phyloP scores from a whole-genome alignment of 768 basidiomycete genomes.

The Tulasnella sp. region DNA sequence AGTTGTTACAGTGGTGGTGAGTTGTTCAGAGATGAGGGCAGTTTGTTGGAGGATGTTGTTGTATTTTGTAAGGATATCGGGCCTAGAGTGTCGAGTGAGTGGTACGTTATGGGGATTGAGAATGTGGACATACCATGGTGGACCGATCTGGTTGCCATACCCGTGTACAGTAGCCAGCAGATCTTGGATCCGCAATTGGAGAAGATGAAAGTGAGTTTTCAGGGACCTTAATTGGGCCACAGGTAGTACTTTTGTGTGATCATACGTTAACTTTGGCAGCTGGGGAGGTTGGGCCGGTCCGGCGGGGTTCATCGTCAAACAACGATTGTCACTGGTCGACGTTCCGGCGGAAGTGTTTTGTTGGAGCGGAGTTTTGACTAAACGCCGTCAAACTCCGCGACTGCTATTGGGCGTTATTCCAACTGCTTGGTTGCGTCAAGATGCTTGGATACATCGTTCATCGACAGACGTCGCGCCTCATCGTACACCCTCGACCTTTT shows the following conservation, averaged over 20 bases:
- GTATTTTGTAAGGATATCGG: conserved; percentile 77
- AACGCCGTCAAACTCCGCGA: too few relatives aligned
- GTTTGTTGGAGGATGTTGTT: conserved; percentile 73
- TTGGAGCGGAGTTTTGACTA: too few relatives aligned
- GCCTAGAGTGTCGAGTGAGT: conserved; percentile 46
- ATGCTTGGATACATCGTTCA: too few relatives aligned
- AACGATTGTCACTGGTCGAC: neutral
- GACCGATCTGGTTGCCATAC: neutral
- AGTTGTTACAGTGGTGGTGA: conserved; percentile 32
- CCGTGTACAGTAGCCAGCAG: conserved; percentile 6
- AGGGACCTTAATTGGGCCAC: conserved; percentile 6
- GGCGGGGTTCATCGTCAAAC: neutral
- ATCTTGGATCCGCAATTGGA: neutral
- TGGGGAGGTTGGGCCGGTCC: neutral
- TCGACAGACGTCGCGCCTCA: too few relatives aligned
- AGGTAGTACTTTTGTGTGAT: conserved; percentile 5
- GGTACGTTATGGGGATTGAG: neutral
- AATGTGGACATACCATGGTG: neutral
- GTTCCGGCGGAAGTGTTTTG: too few relatives aligned
- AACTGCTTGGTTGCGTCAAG: too few relatives aligned
- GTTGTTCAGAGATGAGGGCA: conserved; percentile 56
- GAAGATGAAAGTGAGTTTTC: neutral
- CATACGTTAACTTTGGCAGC: neutral
- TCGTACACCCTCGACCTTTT: too few relatives aligned
- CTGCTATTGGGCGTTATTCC: too few relatives aligned